Percentiles rank a stretch among this genome's conserved stretches.
phyloP scores from a whole-genome alignment of 306 rosid species.

The Albizia julibrissin region DNA sequence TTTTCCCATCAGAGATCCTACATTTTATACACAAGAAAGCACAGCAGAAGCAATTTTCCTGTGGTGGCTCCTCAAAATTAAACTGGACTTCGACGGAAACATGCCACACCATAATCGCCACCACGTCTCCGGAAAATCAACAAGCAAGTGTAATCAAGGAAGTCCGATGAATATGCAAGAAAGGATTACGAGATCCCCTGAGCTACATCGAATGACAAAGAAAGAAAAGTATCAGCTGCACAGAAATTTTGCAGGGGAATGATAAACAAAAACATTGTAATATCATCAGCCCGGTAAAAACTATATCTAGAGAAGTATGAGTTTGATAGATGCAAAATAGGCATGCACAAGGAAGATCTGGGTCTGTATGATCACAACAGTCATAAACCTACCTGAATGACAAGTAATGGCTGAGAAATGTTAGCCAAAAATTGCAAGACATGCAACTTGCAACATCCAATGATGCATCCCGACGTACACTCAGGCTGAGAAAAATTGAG shows the following conservation, averaged over 20 bases:
- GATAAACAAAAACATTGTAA: neutral
- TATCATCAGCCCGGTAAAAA: constrained; percentile 8
- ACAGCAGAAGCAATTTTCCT: neutral
- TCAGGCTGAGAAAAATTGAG: neutral
- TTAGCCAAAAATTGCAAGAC: neutral
- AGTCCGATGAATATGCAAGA: constrained; percentile 33
- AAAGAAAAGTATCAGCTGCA: constrained; percentile 42
- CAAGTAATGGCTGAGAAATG: neutral
- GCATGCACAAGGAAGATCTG: neutral
- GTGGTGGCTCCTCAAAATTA: neutral
- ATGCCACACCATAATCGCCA: neutral
- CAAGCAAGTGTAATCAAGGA: neutral
- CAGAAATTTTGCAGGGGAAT: constrained; percentile 17
- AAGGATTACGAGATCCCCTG: constrained; percentile 41
- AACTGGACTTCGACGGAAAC: neutral
- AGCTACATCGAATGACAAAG: constrained; percentile 33
- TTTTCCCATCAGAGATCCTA: neutral
- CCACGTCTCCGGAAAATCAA: neutral
- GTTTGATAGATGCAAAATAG: neutral
- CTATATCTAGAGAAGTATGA: neutral
- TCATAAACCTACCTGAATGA: neutral
- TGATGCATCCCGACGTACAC: neutral
- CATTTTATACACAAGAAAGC: neutral
- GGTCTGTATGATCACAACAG: too few species aligned
- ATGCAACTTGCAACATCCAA: neutral